Percentiles rank a stretch among this genome's conserved stretches.
These are phyloP conservation scores for Tuber brumale DNA, from an alignment of 495 filamentous ascomycete species.

Conservation along the genomic window DNA sequence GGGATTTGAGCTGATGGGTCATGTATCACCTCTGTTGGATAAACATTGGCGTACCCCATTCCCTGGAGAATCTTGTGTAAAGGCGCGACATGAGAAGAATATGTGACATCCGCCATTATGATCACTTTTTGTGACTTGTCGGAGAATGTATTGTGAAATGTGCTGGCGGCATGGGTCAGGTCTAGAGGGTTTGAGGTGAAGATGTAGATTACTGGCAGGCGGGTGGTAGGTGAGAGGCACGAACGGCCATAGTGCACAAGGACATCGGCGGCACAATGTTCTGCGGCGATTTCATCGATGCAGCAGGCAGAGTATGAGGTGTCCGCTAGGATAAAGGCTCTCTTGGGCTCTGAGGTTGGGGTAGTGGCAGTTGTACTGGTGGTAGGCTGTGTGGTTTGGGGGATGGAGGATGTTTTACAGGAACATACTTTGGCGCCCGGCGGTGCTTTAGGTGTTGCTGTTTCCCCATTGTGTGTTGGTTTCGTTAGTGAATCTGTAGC, in stretches of 20 bases:
- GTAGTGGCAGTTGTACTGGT: constrained; percentile 32
- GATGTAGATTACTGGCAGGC: constrained; percentile 84
- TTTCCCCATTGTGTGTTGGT: constrained; percentile 28
- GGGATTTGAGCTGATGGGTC: constrained; percentile 74
- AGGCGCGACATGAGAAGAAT: constrained; percentile 58
- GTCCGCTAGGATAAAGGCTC: constrained; percentile 82
- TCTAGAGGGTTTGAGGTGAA: constrained; percentile 69
- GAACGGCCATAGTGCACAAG: constrained; percentile 92
- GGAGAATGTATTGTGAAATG: constrained; percentile 64
- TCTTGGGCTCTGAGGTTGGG: constrained; percentile 42
- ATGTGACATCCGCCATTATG: constrained; percentile 86
- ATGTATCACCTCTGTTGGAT: constrained; percentile 64
- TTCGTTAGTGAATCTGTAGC: not conserved
- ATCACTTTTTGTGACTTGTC: constrained; percentile 60
- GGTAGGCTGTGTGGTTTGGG: not conserved
- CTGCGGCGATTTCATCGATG: constrained; percentile 93
- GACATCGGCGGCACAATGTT: constrained; percentile 83
- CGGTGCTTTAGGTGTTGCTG: not conserved
- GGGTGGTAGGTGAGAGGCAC: constrained; percentile 82
- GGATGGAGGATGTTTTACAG: not conserved
- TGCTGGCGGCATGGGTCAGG: constrained; percentile 50
- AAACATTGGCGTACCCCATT: constrained; percentile 63
- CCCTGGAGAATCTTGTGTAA: constrained; percentile 49
- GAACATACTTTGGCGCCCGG: not conserved
- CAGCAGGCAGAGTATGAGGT: constrained; percentile 97